phyloP scores from a whole-genome alignment of 1,284 basidiomycete genomes.

The Athelia sp. region DNA sequence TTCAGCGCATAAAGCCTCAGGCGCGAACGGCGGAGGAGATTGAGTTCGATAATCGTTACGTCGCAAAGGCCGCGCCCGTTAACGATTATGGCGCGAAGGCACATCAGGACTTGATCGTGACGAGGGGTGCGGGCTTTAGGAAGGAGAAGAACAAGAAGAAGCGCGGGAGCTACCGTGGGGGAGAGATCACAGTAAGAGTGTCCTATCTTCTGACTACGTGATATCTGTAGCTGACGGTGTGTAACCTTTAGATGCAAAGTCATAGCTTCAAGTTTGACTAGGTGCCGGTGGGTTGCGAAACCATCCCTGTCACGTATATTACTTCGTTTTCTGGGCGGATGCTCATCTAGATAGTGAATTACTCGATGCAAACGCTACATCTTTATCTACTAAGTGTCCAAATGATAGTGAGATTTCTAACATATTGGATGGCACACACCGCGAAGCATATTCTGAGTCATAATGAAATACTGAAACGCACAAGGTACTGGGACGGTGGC shows the following conservation, averaged over 20 bases:
- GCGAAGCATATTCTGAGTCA: too few species aligned
- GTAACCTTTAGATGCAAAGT: constrained; percentile 55
- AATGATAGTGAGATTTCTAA: too few species aligned
- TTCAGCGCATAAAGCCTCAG: constrained; percentile 72
- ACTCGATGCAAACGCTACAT: too few species aligned
- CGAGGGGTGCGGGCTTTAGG: constrained; percentile 90
- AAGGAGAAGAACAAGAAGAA: constrained; percentile 99
- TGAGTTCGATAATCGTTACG: constrained; percentile 78
- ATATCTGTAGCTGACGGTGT: constrained; percentile 4
- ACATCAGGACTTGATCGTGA: constrained; percentile 85
- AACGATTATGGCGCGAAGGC: constrained; percentile 91
- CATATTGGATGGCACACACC: too few species aligned
- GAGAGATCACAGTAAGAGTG: constrained; percentile 87
- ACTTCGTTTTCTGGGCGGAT: too few species aligned
- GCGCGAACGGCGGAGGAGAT: constrained; percentile 47
- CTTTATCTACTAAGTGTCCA: too few species aligned
- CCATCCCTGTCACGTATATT: too few species aligned
- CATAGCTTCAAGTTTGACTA: constrained; percentile 83
- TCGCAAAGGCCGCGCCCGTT: constrained; percentile 60
- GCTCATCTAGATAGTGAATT: too few species aligned
- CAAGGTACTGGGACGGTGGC: too few species aligned
- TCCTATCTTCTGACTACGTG: too few species aligned
- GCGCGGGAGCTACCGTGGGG: constrained; percentile 86
- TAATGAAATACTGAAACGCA: too few species aligned
- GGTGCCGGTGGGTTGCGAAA: too few species aligned